A percentile compares a stretch with the other conserved stretches of the same genome.
These are phyloP conservation scores for Aspergillus sp. DNA, from an alignment of 2,329 filamentous ascomycete genomes.

Conservation along the genomic window DNA sequence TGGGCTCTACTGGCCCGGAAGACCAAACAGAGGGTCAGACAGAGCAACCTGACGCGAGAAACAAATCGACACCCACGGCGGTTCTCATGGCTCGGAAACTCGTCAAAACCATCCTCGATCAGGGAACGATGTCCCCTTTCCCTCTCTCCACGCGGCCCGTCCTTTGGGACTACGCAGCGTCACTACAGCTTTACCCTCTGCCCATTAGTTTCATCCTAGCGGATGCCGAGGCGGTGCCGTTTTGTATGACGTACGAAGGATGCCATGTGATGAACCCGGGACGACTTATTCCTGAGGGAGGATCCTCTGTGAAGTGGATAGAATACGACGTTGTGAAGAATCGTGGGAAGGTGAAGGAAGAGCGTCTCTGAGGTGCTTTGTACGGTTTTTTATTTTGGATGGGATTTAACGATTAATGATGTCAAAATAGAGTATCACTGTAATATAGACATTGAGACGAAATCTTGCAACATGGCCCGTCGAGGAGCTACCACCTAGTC, in stretches of 20 bases:
- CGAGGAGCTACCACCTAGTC: no score
- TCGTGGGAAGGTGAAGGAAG: conserved; percentile 62
- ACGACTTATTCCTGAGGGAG: conserved; percentile 66
- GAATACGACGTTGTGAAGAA: conserved; percentile 73
- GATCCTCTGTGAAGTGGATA: conserved; percentile 73
- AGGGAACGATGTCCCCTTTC: conserved; percentile 86
- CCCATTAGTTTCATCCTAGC: conserved; percentile 80
- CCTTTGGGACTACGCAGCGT: conserved; percentile 80
- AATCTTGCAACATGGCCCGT: no score
- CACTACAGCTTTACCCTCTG: conserved; percentile 80
- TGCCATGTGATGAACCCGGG: conserved; percentile 96
- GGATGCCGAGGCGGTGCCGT: conserved; percentile 77
- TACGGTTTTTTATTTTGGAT: background rate
- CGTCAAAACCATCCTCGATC: conserved; percentile 87
- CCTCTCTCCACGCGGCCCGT: conserved; percentile 74
- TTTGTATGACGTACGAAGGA: conserved; percentile 87
- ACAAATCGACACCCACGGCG: conserved; percentile 23
- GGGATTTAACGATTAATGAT: background rate
- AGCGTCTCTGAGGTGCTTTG: conserved; percentile 47
- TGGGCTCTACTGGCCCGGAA: conserved; percentile 31
- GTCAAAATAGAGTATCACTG: background rate
- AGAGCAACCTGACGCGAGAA: conserved; percentile 13
- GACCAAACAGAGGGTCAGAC: conserved; percentile 20
- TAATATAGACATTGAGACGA: no score
- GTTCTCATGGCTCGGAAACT: conserved; percentile 64